Evolutionary conservation across 169 alveolate genomes (phyloP).

Genomic region (Neospora caninum): DNA sequence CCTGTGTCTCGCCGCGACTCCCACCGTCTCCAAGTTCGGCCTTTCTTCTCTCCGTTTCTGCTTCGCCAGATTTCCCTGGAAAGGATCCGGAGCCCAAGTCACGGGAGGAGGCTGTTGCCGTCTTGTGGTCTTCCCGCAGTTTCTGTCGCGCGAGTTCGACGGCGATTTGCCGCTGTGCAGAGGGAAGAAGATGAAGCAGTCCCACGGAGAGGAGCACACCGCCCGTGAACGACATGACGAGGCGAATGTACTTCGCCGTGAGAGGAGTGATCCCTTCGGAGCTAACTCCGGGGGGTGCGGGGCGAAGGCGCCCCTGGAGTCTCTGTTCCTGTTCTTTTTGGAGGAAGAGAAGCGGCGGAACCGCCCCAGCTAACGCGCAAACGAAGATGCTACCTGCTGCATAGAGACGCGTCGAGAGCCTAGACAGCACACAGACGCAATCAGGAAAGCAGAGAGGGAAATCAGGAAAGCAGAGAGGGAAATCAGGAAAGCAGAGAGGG

Average conservation of each 20-base stretch:
- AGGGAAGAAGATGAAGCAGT: constrained; percentile 57
- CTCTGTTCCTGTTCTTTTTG: constrained; percentile 34
- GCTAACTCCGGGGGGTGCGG: neutral
- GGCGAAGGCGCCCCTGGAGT: neutral
- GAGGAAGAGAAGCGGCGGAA: constrained; percentile 52
- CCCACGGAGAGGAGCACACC: constrained; percentile 47
- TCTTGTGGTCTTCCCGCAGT: no score
- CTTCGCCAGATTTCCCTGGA: no score
- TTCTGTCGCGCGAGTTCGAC: neutral
- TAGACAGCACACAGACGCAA: constrained; percentile 1
- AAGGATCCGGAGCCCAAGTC: no score
- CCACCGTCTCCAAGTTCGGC: no score
- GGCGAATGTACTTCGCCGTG: constrained; percentile 25
- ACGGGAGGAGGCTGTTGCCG: no score
- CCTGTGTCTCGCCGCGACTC: neutral
- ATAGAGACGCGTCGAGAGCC: constrained; percentile 4
- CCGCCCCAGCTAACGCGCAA: constrained; percentile 42
- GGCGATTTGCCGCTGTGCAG: constrained; percentile 56
- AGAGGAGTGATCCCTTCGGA: neutral
- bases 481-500: no score
- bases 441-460: neutral
- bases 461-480: no score
- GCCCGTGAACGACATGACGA: constrained; percentile 43
- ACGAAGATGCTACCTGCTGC: constrained; percentile 55
- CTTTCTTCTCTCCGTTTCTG: no score